These are phyloP conservation scores for Fusarium secorum DNA, from an alignment of 2,329 filamentous ascomycete species.

Conservation along the genomic window DNA sequence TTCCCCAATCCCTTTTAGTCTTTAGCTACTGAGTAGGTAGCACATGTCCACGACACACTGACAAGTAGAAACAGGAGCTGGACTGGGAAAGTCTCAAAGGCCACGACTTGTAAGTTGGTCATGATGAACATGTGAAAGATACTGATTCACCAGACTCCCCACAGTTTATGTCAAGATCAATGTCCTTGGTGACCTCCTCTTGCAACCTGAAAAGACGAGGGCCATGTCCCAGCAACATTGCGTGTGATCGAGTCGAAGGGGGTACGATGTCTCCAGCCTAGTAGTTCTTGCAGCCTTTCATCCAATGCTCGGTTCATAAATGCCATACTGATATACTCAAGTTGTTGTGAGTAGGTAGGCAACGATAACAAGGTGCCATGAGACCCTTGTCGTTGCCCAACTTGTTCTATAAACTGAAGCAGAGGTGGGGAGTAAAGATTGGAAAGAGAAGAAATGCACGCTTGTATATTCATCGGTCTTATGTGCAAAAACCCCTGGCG, in stretches of 20 bases:
- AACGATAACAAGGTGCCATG: background rate
- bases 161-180: background rate
- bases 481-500: slow-evolving; percentile 1
- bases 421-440: background rate
- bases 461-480: background rate
- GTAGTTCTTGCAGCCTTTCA: background rate
- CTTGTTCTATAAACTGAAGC: rapidly evolving
- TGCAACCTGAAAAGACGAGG: background rate
- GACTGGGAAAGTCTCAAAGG: rapidly evolving
- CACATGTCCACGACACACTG: background rate
- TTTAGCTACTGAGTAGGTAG: background rate
- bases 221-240: background rate
- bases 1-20: background rate
- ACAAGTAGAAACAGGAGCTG: background rate
- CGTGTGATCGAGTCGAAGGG: background rate
- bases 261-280: rapidly evolving
- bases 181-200: rapidly evolving
- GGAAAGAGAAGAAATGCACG: background rate
- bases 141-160: background rate
- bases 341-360: too few relatives aligned
- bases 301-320: background rate
- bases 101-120: background rate
- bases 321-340: background rate
- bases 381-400: rapidly evolving
- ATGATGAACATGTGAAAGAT: background rate